Conservation (phyloP, 306 rosid genomes). For the Pterocarpus macrocarpus region DNA sequence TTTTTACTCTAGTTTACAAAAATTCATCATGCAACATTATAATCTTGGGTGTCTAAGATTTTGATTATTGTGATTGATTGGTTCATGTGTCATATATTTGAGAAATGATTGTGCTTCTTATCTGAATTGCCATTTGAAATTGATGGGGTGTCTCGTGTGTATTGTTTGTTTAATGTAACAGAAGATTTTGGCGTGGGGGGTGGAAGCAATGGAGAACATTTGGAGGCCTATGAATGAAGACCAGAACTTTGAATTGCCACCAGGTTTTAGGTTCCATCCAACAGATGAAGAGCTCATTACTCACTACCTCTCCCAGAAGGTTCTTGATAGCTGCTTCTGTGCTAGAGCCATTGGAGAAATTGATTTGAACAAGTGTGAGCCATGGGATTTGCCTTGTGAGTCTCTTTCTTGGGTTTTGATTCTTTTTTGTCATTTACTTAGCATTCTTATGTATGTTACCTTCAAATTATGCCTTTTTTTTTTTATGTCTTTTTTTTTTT, state of each 20-base stretch:
- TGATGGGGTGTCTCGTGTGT: neutral
- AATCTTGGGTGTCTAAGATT: neutral
- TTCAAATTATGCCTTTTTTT: neutral
- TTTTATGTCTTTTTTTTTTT: neutral
- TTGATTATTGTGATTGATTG: conserved; percentile 13
- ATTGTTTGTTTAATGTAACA: conserved; percentile 11
- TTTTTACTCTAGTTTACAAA: neutral
- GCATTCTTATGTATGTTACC: neutral
- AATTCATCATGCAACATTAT: neutral
- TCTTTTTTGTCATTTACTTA: neutral
- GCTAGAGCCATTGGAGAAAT: conserved; percentile 77
- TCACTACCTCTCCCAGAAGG: conserved; percentile 76
- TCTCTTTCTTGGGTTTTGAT: neutral
- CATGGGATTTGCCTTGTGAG: conserved; percentile 97
- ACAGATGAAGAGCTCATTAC: conserved; percentile 88
- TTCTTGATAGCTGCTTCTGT: conserved; percentile 61
- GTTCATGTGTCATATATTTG: neutral
- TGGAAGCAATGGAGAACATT: conserved; percentile 60
- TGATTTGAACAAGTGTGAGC: conserved; percentile 88
- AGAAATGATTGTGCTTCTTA: conserved; percentile 29
- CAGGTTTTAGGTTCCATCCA: conserved; percentile 94
- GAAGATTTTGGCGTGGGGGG: conserved; percentile 33
- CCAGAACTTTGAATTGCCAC: conserved; percentile 69
- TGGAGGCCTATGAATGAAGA: conserved; percentile 47
- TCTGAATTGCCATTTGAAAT: neutral